phyloP scores from a whole-genome alignment of 306 rosid species.

The Rubus idaeus region DNA sequence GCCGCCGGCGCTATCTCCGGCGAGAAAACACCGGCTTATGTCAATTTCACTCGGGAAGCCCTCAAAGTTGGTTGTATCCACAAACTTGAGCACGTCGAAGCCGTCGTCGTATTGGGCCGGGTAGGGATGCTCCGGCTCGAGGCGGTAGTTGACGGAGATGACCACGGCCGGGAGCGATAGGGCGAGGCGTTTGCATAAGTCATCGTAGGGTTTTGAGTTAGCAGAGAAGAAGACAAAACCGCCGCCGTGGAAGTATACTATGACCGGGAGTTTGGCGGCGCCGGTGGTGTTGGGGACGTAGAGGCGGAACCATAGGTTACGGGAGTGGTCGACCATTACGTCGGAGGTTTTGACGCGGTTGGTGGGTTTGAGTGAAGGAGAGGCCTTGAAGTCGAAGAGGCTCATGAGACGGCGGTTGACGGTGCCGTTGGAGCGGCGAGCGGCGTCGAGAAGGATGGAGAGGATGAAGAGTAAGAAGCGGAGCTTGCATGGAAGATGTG shows the following conservation, averaged over 20 bases:
- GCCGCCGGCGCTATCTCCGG: slow-evolving; percentile 30
- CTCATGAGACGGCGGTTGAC: slow-evolving; percentile 10
- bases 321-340: background rate
- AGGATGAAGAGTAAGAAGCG: slow-evolving; percentile 13
- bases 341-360: slow-evolving; percentile 2
- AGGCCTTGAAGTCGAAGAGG: slow-evolving; percentile 11
- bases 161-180: slow-evolving; percentile 10
- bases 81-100: slow-evolving; percentile 21
- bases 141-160: slow-evolving; percentile 29
- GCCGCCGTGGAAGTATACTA: slow-evolving; percentile 23
- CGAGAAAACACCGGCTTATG: slow-evolving; percentile 14
- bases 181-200: background rate
- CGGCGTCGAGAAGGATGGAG: background rate
- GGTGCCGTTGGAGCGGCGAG: slow-evolving; percentile 9
- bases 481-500: slow-evolving; percentile 12
- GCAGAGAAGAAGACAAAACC: slow-evolving; percentile 17
- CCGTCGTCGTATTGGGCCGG: slow-evolving; percentile 33
- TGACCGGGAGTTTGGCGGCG: slow-evolving; percentile 15
- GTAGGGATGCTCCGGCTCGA: slow-evolving; percentile 21
- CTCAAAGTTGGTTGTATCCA: background rate
- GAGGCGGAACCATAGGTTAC: slow-evolving; percentile 19
- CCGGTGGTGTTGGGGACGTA: background rate
- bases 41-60: background rate
- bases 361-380: slow-evolving; percentile 2
- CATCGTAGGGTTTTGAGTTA: slow-evolving; percentile 11